These are phyloP conservation scores for Puya raimondii DNA, from an alignment of 176 grass and related monocot genomes.

Conservation along the genomic window DNA sequence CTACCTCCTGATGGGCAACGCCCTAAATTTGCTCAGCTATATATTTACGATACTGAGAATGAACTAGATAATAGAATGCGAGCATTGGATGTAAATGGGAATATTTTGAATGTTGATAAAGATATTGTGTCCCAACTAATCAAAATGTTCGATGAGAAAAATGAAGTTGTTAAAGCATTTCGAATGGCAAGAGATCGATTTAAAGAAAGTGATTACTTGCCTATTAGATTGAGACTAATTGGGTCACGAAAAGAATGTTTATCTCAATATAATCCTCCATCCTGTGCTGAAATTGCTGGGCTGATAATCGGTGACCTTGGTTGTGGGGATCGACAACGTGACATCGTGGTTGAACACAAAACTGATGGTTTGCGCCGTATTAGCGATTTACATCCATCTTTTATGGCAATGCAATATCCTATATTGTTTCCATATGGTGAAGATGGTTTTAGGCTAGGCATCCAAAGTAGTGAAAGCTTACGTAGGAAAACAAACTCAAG, in stretches of 20 bases:
- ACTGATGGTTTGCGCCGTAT: background rate
- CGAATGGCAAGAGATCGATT: background rate
- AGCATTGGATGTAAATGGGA: too few species aligned
- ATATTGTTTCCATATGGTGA: slow-evolving; percentile 33
- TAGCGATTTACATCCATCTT: background rate
- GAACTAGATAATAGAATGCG: too few species aligned
- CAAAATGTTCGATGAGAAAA: background rate
- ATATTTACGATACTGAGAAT: background rate
- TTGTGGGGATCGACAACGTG: background rate
- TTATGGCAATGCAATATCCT: slow-evolving; percentile 14
- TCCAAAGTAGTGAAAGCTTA: background rate
- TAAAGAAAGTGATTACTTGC: background rate
- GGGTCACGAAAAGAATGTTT: too few species aligned
- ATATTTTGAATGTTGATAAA: too few species aligned
- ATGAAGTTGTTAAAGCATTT: background rate
- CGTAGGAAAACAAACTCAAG: background rate
- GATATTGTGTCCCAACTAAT: too few species aligned
- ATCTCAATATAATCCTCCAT: background rate
- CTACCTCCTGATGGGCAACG: background rate
- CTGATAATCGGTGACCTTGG: slow-evolving; percentile 21
- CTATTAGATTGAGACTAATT: too few species aligned
- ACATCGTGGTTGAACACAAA: slow-evolving; percentile 12
- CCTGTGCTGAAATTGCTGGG: background rate
- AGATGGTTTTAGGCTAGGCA: slow-evolving; percentile 13
- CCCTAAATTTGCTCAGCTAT: slow-evolving; percentile 13